A percentile compares a stretch with the other conserved stretches of the same genome.
These are phyloP conservation scores for Chaetoceros tenuissimus DNA, from an alignment of 108 stramenopile species.

Conservation along the genomic window DNA sequence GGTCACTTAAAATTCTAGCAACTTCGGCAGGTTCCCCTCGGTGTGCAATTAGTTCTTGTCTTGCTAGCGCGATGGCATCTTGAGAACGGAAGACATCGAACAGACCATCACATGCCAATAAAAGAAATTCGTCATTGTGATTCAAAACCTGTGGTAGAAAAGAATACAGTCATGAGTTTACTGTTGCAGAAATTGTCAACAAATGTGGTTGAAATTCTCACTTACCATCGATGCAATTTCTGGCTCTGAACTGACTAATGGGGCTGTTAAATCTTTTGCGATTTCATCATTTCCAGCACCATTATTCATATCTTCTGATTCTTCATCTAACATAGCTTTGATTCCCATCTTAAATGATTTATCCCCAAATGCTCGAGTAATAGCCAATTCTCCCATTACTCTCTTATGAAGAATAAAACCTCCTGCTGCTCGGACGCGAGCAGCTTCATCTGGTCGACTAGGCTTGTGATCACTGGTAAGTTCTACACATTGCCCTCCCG, in stretches of 20 bases:
- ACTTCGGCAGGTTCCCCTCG: conserved; percentile 88
- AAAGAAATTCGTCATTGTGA: conserved; percentile 89
- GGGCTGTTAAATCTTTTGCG: conserved; percentile 78
- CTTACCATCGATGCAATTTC: conserved; percentile 89
- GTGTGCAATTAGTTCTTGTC: conserved; percentile 79
- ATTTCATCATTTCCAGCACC: conserved; percentile 60
- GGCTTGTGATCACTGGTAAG: conserved; percentile 96
- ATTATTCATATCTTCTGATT: conserved; percentile 67
- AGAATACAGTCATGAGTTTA: background rate
- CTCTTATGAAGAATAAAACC: conserved; percentile 93
- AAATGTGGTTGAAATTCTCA: conserved; percentile 3
- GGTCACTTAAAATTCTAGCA: conserved; percentile 81
- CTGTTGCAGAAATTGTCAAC: background rate
- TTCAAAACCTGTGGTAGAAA: conserved; percentile 53
- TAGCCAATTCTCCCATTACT: conserved; percentile 98
- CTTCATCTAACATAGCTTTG: conserved; percentile 84
- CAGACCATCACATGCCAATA: conserved; percentile 95
- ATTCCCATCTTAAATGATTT: conserved; percentile 96
- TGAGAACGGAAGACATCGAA: conserved; percentile 95
- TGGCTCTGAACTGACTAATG: conserved; percentile 86
- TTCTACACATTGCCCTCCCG: conserved; percentile 83
- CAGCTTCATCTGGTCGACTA: conserved; percentile 89
- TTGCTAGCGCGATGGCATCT: conserved; percentile 87
- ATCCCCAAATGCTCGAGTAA: conserved; percentile 96
- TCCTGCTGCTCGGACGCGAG: conserved; percentile 88